Evolutionary conservation across 202 grass and related monocot genomes (phyloP).

Genomic region (Hordeum pubiflorum): DNA sequence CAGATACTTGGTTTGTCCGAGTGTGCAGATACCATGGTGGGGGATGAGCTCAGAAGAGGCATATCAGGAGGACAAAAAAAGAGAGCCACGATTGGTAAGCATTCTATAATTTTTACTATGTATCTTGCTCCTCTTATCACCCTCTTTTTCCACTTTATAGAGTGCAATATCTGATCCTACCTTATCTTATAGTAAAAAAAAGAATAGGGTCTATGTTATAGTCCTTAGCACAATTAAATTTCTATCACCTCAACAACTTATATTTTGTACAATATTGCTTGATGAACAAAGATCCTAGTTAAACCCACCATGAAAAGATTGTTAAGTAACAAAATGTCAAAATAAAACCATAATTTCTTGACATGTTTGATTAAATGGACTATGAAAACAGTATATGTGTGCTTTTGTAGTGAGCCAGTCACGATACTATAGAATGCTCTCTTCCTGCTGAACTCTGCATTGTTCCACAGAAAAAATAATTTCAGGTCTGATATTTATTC

Average conservation of each 20-base stretch:
- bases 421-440: not conserved
- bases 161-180: not conserved
- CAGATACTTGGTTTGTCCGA: constrained; percentile 84
- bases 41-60: constrained; percentile 92
- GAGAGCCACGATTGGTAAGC: constrained; percentile 79
- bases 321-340: not conserved
- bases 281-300: not conserved
- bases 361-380: not conserved
- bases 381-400: not conserved
- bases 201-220: not conserved
- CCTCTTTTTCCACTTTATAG: not conserved
- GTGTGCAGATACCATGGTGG: constrained; percentile 80
- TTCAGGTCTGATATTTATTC: not conserved
- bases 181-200: not conserved
- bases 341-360: not conserved
- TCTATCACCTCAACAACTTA: not conserved
- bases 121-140: not conserved
- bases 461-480: not conserved
- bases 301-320: not conserved
- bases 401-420: not conserved
- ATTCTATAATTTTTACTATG: not conserved
- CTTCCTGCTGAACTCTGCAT: not conserved
- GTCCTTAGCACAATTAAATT: not conserved
- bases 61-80: constrained; percentile 99
- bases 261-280: not conserved